Evolutionary conservation across 73 alveolate species (phyloP).

Genomic region (Tetrahymena malaccensis): DNA sequence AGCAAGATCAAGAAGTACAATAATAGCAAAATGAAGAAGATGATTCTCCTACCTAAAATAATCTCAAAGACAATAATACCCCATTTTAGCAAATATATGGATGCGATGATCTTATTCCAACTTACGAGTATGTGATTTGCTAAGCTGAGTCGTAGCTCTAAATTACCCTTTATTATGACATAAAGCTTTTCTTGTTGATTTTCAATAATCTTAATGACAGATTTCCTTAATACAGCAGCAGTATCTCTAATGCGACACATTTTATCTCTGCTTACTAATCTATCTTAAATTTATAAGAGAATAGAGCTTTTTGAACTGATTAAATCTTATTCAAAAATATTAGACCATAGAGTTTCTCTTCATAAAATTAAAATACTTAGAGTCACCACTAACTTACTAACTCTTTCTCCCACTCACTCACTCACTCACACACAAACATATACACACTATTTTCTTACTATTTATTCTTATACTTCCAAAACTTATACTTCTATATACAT

Average conservation of each 20-base stretch:
- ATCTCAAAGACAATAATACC: neutral
- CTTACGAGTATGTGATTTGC: neutral
- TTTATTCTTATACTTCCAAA: too few relatives aligned
- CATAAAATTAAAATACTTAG: too few relatives aligned
- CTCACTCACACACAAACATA: too few relatives aligned
- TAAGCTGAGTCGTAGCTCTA: neutral
- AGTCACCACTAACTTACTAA: too few relatives aligned
- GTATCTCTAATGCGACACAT: neutral
- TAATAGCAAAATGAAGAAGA: neutral
- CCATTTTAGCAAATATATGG: neutral
- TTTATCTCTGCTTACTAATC: neutral
- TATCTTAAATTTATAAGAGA: neutral
- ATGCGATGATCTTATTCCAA: neutral
- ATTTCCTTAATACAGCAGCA: neutral
- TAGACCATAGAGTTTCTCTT: too few relatives aligned
- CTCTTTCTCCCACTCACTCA: too few relatives aligned
- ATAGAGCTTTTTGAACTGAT: neutral
- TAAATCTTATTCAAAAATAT: neutral
- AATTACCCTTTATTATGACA: neutral
- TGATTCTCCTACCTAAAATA: neutral
- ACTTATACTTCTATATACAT: too few relatives aligned
- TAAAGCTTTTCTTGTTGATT: neutral
- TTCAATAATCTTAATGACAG: neutral
- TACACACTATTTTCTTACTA: too few relatives aligned
- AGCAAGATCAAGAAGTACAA: neutral